Evolutionary conservation across 1,139 yeast genomes (phyloP), one percentile per base, ranked within the genome.

Genomic region (Protomyces gravidus): DNA sequence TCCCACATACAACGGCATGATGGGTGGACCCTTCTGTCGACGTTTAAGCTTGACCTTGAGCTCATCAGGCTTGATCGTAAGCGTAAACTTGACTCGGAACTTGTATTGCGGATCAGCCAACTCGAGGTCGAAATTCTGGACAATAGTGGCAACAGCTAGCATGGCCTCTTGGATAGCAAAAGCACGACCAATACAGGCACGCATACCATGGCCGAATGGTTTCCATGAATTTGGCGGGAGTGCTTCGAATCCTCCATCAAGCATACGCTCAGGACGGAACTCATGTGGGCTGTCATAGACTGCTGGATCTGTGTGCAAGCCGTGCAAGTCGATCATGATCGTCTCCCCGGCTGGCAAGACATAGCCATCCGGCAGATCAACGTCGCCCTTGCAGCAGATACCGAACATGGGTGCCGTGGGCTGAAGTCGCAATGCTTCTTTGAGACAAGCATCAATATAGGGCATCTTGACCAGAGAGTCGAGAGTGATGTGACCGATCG

Each of bases 181-280:
- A 13, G 57, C 57, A 11, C 57, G 61, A 30, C 61, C 61, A 26
- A 57, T 57, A 23, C 61, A 57, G 15, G 57, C 57, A n/a, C 61
- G 50, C 19, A 55, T 42, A 11, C 61, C 61, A 23, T 50, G 50
- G 15, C 52, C 57, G 30, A 57, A 57, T n/a, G 61, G 61, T 27
- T 50, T 50, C 51, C 51, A 57, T 21, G 47, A 50, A 25, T 50
- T 50, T 7, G 57, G 57, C 13, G 39, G 49, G 6, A 52, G 45
- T 26, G 49, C 46, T 33, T 50, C 57, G 48, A 45, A 50, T 25
- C 33, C 30, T 9, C 55, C 52, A n/a, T 57, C 57, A 39, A 57
- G 52, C 61, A 50, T 50, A 13, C 61, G 49, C 33, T 57, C 61
- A 27, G 61, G 61, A 36, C 33, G 26, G 48, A 57, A 57, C 47